A percentile compares a stretch with the other conserved stretches of the same genome.
phyloP scores from a whole-genome alignment of 129 eudicot species.

The Tagetes erecta region DNA sequence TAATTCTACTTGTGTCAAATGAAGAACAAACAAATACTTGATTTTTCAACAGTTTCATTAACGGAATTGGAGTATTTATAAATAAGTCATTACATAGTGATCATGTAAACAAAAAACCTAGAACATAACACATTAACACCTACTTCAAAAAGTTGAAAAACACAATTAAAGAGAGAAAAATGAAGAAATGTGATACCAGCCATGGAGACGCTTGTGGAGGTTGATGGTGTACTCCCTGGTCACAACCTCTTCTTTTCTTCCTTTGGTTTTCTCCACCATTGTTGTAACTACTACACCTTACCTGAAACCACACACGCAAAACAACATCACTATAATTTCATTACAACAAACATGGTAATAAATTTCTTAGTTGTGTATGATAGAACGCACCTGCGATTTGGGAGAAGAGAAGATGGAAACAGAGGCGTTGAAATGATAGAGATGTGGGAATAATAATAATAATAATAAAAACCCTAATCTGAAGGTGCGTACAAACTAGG shows the following conservation, averaged over 20 bases:
- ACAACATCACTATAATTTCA: slow-evolving; percentile 8
- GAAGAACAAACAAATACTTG: not conserved
- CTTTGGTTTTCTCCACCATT: slow-evolving; percentile 66
- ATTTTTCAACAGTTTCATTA: not conserved
- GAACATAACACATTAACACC: too few relatives aligned
- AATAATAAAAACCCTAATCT: slow-evolving; percentile 30
- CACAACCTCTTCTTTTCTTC: slow-evolving; percentile 73
- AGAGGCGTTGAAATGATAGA: slow-evolving; percentile 32
- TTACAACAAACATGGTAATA: not conserved
- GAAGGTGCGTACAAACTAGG: slow-evolving; percentile 10
- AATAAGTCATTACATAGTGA: not conserved
- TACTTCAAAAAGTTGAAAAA: too few relatives aligned
- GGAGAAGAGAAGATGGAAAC: slow-evolving; percentile 26
- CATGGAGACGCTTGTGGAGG: slow-evolving; percentile 79
- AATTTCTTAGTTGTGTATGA: not conserved
- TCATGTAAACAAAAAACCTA: not conserved
- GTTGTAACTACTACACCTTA: slow-evolving; percentile 30
- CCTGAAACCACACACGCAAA: not conserved
- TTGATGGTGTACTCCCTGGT: slow-evolving; percentile 78
- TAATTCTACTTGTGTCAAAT: not conserved
- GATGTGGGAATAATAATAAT: slow-evolving; percentile 5
- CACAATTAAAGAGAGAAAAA: not conserved
- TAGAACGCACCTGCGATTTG: slow-evolving; percentile 25
- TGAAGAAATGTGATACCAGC: slow-evolving; percentile 40
- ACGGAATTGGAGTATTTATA: too few relatives aligned